Percentiles rank a stretch among this genome's conserved stretches.
Conservation (phyloP, 345 rosid genomes). For the Eucalyptus marginata region DNA sequence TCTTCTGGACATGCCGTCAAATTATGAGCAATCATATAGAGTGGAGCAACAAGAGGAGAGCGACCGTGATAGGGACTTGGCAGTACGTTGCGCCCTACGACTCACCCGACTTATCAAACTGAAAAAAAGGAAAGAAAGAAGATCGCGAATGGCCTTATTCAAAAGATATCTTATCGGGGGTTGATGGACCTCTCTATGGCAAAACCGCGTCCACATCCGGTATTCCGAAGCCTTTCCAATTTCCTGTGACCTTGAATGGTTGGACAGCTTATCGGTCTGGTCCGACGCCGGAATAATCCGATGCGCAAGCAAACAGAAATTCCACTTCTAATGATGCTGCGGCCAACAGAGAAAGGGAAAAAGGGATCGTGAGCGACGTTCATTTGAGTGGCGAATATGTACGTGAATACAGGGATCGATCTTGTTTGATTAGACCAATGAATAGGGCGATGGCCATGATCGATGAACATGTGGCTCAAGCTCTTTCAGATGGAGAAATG, state of each 20-base stretch:
- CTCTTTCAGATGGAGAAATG: background rate
- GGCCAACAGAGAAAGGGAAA: background rate
- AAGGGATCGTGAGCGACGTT: background rate
- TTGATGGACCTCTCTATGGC: background rate
- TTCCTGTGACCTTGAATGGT: background rate
- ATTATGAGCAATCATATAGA: background rate
- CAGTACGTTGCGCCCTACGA: background rate
- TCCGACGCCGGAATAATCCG: background rate
- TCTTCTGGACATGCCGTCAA: background rate
- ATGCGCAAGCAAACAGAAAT: background rate
- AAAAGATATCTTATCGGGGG: background rate
- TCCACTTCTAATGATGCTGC: background rate
- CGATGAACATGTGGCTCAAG: background rate
- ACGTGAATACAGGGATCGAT: background rate
- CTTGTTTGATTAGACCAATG: background rate
- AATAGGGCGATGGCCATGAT: background rate
- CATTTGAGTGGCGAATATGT: background rate
- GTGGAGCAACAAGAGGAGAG: background rate
- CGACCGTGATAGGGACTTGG: background rate
- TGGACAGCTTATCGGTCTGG: background rate
- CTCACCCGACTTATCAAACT: background rate
- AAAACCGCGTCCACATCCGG: background rate
- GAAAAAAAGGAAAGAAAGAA: background rate
- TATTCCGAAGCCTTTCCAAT: background rate
- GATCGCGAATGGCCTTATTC: background rate